Base-by-base conservation (phyloP, 1,139 yeast species). In the Blastobotrys malaysiensis region DNA sequence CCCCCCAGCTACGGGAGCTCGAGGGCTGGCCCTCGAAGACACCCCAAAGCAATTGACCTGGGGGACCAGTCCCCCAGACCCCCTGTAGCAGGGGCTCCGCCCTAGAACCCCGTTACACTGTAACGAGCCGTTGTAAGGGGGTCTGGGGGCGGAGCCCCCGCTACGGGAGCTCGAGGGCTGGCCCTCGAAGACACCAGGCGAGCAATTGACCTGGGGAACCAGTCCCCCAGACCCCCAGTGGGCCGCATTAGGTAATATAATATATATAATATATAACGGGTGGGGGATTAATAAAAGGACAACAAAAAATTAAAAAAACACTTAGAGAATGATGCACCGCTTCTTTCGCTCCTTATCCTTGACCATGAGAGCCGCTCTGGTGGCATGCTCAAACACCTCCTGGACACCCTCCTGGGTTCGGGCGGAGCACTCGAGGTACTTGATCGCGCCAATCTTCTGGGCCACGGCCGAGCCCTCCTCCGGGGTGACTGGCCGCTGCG, bases 401-500 rank as follows among this genome's bases (percentile, higher is more conserved):
- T 78, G 78, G 43, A 90, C 86, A 63, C 91, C 91, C 64, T 82
- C 81, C 78, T 86, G 86, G 51, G 83, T 77, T 67, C 86, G 88
- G 24, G 97, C 95, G 9, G 95, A 86, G 70, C 97, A 89, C 70
- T 86, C 88, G 54, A 89, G 75, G 72, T 89, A 93, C 51, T 84
- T 86, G 52, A 83, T 77, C 4, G 97, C 97, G 53, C 89, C 90
- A 63, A 88, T 82, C 63, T 82, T 84, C 53, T 79, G 76, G 9
- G 96, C 95, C 61, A 89, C 96, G 53, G 84, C 82, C 72, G 86
- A 86, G 64, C 96, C 97, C 73, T 90, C 96, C 55, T 88, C 79
- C 50, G 87, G 73, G 46, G 95, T 73, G 56, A 91, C 96, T 45
- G 97, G 97, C 69, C 83, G 84, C 73, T 86, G 89, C 66, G 88